phyloP scores from a whole-genome alignment of 345 rosid genomes.

The Raphanus sativus region DNA sequence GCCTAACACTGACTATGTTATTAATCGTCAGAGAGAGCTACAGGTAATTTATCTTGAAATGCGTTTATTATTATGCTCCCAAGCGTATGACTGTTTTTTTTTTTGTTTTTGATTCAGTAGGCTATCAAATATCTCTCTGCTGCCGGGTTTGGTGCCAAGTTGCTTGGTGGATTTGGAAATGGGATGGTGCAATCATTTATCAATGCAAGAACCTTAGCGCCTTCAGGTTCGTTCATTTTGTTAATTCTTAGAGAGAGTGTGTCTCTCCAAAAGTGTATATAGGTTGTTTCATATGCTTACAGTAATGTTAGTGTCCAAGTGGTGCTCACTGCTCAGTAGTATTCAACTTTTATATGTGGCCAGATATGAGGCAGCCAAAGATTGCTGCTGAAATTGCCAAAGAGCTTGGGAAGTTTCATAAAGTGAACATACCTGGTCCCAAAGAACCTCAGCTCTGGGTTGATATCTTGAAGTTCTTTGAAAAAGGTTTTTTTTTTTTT shows the following conservation, averaged over 20 bases:
- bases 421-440: slow-evolving; percentile 81
- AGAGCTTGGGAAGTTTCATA: slow-evolving; percentile 75
- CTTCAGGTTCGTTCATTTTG: slow-evolving; percentile 54
- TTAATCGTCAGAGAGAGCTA: slow-evolving; percentile 73
- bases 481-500: slow-evolving; percentile 50
- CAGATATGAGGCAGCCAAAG: slow-evolving; percentile 83
- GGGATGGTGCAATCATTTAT: slow-evolving; percentile 98
- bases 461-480: slow-evolving; percentile 81
- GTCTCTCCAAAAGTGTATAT: background rate
- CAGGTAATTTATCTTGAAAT: slow-evolving; percentile 42
- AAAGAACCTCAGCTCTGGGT: slow-evolving; percentile 93
- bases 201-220: slow-evolving; percentile 73
- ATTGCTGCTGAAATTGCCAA: slow-evolving; percentile 85
- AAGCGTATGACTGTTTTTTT: slow-evolving; percentile 13
- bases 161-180: slow-evolving; percentile 86
- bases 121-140: slow-evolving; percentile 92
- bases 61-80: background rate
- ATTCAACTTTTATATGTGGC: background rate
- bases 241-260: background rate
- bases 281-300: background rate
- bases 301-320: background rate
- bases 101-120: slow-evolving; percentile 42
- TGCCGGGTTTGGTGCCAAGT: slow-evolving; percentile 97
- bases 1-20: slow-evolving; percentile 91
- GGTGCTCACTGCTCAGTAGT: slow-evolving; percentile 1